phyloP scores from a whole-genome alignment of 2,329 filamentous ascomycete species.

The Ascosphaera apis region DNA sequence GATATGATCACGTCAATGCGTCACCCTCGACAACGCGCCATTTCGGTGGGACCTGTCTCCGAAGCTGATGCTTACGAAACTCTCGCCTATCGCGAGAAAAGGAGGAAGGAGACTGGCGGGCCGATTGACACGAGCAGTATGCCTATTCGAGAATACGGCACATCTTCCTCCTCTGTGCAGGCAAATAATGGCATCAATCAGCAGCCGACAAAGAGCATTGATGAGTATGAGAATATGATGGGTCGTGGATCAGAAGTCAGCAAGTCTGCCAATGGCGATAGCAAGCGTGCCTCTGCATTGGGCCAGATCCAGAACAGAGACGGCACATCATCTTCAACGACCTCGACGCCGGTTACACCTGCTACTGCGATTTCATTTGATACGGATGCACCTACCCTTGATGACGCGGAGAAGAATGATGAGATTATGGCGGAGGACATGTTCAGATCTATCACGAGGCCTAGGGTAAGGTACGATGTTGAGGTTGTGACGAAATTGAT shows the following conservation, averaged over 20 bases:
- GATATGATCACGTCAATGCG: conserved; percentile 61
- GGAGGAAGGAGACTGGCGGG: conserved; percentile 39
- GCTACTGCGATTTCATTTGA: conserved; percentile 8
- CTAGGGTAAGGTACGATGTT: conserved; percentile 88
- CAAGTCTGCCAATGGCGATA: too few species aligned
- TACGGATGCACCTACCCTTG: conserved; percentile 8
- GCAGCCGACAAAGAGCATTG: conserved; percentile 22
- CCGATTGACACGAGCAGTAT: too few species aligned
- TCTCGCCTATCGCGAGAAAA: conserved; percentile 65
- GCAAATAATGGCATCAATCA: conserved; percentile 2
- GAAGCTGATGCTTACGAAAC: conserved; percentile 93
- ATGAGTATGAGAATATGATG: conserved; percentile 52
- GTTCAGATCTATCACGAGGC: conserved; percentile 62
- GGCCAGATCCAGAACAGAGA: too few species aligned
- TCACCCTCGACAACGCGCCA: conserved; percentile 52
- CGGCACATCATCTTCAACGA: too few species aligned
- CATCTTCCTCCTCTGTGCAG: too few species aligned
- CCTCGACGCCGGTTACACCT: conserved; percentile 11
- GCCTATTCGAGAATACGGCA: too few species aligned
- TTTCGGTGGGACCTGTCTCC: conserved; percentile 84
- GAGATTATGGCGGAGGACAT: conserved; percentile 66
- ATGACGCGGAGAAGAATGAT: conserved; percentile 23
- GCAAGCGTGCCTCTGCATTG: too few species aligned
- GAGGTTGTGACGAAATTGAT: conserved; percentile 94
- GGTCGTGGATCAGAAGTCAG: conserved; percentile 42